Evolutionary conservation across 306 rosid species (phyloP), one percentile per base, ranked within the genome.

Genomic region (Mimosa pudica): DNA sequence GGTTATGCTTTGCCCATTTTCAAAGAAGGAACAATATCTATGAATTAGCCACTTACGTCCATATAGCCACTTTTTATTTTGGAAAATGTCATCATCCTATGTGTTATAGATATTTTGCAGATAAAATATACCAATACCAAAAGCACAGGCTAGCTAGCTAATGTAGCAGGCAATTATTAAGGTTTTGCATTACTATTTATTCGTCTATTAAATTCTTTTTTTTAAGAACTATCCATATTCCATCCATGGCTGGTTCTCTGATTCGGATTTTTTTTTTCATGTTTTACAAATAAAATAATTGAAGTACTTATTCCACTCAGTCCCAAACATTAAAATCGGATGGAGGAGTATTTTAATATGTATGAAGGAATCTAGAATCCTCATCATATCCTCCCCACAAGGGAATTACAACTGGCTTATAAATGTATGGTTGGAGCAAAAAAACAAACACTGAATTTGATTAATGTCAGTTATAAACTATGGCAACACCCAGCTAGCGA

Each of bases 401-500:
- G 70, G 82, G 58, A 74, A 83, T 83, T 74, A 76, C 86, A 83
- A 62, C 75, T 76, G 81, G 14, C 76, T 33, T 14, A 32, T 14
- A 7, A 6, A 32, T 14, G 7, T 14, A 64, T 63, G 69, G 33
- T 64, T 64, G 46, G 46, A 18, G 10, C 10, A 55, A 17, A 54
- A 62, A 61, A 30, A 30, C 7, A 61, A 62, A 36, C 8, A 64
- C 33, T 6, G 45, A 64, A 65, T 44, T 41, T 13, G 55, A 79
- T 51, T 42, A 7, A 17, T 30, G 65, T 36, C 54, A 65, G 71
- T 55, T 49, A 2, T 49, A 1, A 71, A 52, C 58, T 61, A 30
- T 20, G 76, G 69, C 9, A 38, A 67, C 14, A 71, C 5, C 72
- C 45, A 61, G 33, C 52, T 17, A 51, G 49, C 52, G 8, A 77